phyloP scores from a whole-genome alignment of 306 rosid species.

The Canavalia gladiata region DNA sequence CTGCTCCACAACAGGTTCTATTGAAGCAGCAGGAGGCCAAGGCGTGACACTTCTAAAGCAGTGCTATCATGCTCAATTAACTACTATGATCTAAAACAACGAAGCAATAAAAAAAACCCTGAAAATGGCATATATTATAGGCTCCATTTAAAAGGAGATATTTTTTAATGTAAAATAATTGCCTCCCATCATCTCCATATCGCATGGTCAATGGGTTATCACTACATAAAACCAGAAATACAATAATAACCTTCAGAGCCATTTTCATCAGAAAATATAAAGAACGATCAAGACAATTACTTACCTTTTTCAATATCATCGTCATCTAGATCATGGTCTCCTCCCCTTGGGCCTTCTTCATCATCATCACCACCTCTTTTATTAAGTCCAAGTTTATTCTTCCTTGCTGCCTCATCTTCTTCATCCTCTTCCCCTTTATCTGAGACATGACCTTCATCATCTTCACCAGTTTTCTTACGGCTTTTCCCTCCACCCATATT shows the following conservation, averaged over 20 bases:
- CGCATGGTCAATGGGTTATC: neutral
- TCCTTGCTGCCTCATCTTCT: constrained; percentile 83
- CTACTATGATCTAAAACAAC: neutral
- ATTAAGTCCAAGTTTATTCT: constrained; percentile 72
- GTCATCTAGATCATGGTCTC: constrained; percentile 85
- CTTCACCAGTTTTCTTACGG: constrained; percentile 66
- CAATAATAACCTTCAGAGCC: constrained; percentile 10
- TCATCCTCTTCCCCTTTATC: constrained; percentile 96
- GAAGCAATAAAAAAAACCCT: constrained; percentile 16
- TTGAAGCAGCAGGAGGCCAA: too few species aligned
- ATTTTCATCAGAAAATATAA: constrained; percentile 8
- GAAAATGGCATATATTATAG: neutral
- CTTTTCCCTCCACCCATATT: constrained; percentile 68
- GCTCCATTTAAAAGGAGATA: constrained; percentile 14
- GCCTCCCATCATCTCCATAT: neutral
- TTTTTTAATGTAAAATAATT: constrained; percentile 18
- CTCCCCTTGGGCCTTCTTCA: constrained; percentile 81
- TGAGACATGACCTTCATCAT: constrained; percentile 82
- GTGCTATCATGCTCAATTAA: too few species aligned
- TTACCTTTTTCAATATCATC: constrained; percentile 86
- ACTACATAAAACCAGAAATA: constrained; percentile 23
- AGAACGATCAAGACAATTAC: constrained; percentile 31
- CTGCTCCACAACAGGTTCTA: too few species aligned
- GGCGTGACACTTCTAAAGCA: too few species aligned
- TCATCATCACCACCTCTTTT: constrained; percentile 81